Percentiles rank a stretch among this genome's conserved stretches.
Conservation (phyloP, 331 rosid genomes). For the Saraca asoca region DNA sequence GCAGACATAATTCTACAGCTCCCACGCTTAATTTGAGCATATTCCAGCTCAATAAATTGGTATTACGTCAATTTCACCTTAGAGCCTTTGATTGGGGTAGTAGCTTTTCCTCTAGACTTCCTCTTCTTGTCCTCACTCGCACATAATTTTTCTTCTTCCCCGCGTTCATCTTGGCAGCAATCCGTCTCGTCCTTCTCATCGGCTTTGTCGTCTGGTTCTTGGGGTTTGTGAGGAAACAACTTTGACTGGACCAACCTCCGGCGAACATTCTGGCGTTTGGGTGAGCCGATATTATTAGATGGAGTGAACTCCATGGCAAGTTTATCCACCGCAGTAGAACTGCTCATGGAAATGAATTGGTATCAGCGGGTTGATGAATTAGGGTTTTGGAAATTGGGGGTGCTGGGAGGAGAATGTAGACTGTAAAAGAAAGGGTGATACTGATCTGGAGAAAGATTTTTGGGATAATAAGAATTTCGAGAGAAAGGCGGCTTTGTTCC, state of each 20-base stretch:
- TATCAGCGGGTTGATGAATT: neutral
- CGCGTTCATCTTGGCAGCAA: constrained; percentile 20
- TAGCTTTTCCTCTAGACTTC: constrained; percentile 46
- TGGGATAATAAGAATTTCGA: constrained; percentile 20
- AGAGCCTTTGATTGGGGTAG: constrained; percentile 44
- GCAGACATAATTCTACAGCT: constrained; percentile 2
- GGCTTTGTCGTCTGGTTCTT: constrained; percentile 37
- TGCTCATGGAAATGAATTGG: constrained; percentile 31
- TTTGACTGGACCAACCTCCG: constrained; percentile 75
- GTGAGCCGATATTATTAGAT: constrained; percentile 22
- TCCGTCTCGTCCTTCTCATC: constrained; percentile 35
- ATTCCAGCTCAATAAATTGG: neutral
- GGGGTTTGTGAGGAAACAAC: constrained; percentile 60
- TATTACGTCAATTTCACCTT: constrained; percentile 44
- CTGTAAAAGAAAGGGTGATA: neutral
- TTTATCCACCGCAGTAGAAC: constrained; percentile 15
- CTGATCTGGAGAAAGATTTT: neutral
- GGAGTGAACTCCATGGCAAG: constrained; percentile 27
- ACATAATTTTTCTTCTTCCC: constrained; percentile 41
- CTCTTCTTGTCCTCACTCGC: constrained; percentile 51
- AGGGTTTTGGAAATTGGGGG: constrained; percentile 25
- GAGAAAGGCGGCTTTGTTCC: constrained; percentile 48
- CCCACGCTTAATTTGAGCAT: neutral
- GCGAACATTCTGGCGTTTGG: constrained; percentile 35
- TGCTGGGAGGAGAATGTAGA: constrained; percentile 1